Base-by-base conservation (phyloP, 1,284 basidiomycete genomes). In the Clitocybe nebularis region DNA sequence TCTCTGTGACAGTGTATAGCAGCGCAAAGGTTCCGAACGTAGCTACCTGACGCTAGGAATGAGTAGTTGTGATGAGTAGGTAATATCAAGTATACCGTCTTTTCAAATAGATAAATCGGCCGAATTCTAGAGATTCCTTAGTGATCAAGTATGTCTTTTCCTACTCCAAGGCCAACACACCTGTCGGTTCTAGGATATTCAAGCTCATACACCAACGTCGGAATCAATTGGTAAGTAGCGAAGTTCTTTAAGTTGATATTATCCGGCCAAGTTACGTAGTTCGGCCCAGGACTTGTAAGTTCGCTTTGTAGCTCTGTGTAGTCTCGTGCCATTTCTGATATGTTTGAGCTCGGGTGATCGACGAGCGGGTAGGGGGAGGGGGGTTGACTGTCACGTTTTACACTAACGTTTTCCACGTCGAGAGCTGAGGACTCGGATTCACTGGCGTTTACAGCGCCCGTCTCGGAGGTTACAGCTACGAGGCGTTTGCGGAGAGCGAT, bases 11-110 rank as follows among this genome's bases (percentile, higher is more conserved):
- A 23, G 87, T 84, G 62, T 93, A 93, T 41, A 98, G 77, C 25
- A 98, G 75, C 2, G 86, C 87, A 66, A 99, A 98, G 1, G 94
- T 97, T 34, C 95, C 95, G 58, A 97, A 92, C 3, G 92, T 94
- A 19, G 94, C 95, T 3, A 90, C 67, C 69, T 71, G 49, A 32
- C 14, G n/a, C 20, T 20, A 34, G n/a, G 6, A 11, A 37, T 21
- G 35, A 22, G 24, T 2, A 39, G 39, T 20, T 11, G 13, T 16
- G 40, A 11, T 19, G 11, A 16, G 17, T 13, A 39, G 3, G 40
- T 17, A 3, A 23, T 17, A 26, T 6, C 22, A 10, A 37, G 20
- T 59, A 24, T 36, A 69, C 79, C 0, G 89, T 89, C 73, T 98
- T 98, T 64, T 99, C 95, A 48, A 98, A 81, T 2, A 99, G 75